Base-by-base conservation (phyloP, 2,329 filamentous ascomycete genomes). In the Xylariaceae sp. region DNA sequence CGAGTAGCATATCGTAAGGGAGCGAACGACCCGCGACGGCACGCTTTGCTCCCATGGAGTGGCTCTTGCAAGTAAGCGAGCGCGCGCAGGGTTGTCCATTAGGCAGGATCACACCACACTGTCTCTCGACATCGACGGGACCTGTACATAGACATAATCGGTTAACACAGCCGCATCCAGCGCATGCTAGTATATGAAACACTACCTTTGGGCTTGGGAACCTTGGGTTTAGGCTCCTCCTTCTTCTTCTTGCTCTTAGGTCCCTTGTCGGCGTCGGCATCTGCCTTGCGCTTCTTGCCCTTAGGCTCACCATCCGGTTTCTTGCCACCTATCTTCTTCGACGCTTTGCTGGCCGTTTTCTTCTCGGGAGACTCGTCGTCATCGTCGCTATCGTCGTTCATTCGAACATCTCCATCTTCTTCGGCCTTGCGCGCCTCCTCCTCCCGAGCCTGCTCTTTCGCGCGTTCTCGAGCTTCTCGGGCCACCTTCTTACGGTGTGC, bases 201-300 rank as follows among this genome's bases (percentile, higher is more conserved):
- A 18, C 53, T 75, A 85, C 84, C 91, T 79, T 95, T 96, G 0
- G 89, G 88, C 70, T 96, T 96, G 0, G 90, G 83, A 0, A 83
- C 80, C 75, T 95, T 96, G 17, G 87, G 81, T 72, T 95, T 95
- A 0, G 88, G 87, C 70, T 96, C 91, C 63, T 96, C 91, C 77
- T 96, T 96, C 79, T 96, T 96, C 79, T 96, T 96, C 79, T 96
- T 96, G 65, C 87, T 84, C 74, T 93, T 94, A 0, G 89, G 88
- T 13, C 84, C 88, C 76, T 94, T 94, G 56, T 91, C 88, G n/a
- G 84, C 82, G 66, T 92, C 87, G 6, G 78, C 82, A 57, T 90
- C 88, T 6, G 88, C 87, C 75, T 91, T 92, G 60, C 88, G 80
- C 75, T 92, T 92, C 79, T 92, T 92, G 52, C 87, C 85, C 68